A percentile compares a stretch with the other conserved stretches of the same genome.
Evolutionary conservation across 805 yeast genomes (phyloP).

Genomic region (Naumovozyma baii): DNA sequence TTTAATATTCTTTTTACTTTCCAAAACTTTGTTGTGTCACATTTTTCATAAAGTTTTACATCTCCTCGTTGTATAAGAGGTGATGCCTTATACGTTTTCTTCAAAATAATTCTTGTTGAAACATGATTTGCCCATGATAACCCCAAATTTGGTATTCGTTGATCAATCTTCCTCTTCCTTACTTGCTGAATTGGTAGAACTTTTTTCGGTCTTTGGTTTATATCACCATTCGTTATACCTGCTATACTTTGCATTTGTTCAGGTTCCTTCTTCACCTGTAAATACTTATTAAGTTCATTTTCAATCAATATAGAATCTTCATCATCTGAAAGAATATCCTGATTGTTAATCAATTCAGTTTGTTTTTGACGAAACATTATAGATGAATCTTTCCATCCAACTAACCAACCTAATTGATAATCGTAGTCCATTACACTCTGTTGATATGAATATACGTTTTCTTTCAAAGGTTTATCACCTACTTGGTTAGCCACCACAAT

Average conservation of each 20-base stretch:
- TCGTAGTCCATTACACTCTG: slow-evolving; percentile 35
- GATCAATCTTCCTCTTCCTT: slow-evolving; percentile 27
- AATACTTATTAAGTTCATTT: slow-evolving; percentile 12
- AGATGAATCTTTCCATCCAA: slow-evolving; percentile 59
- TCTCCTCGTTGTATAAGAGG: slow-evolving; percentile 24
- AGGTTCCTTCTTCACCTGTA: not conserved
- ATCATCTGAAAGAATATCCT: slow-evolving; percentile 22
- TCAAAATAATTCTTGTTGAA: slow-evolving; percentile 40
- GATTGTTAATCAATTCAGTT: slow-evolving; percentile 8
- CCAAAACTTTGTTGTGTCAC: slow-evolving; percentile 28
- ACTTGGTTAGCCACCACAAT: slow-evolving; percentile 74
- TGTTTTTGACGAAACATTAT: slow-evolving; percentile 27
- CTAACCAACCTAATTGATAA: slow-evolving; percentile 60
- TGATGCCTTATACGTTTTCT: slow-evolving; percentile 36
- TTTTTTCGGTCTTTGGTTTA: not conserved
- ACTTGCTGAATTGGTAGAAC: not conserved
- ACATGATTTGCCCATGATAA: slow-evolving; percentile 44
- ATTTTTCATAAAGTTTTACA: slow-evolving; percentile 24
- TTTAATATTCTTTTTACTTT: slow-evolving; percentile 30
- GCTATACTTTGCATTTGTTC: not conserved
- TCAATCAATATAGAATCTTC: slow-evolving; percentile 22
- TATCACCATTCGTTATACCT: not conserved
- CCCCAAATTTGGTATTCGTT: slow-evolving; percentile 46
- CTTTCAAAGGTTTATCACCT: slow-evolving; percentile 40
- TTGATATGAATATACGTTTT: slow-evolving; percentile 6